A percentile compares a stretch with the other conserved stretches of the same genome.
phyloP scores from a whole-genome alignment of 2,329 filamentous ascomycete species.

The Penicillium italicum region DNA sequence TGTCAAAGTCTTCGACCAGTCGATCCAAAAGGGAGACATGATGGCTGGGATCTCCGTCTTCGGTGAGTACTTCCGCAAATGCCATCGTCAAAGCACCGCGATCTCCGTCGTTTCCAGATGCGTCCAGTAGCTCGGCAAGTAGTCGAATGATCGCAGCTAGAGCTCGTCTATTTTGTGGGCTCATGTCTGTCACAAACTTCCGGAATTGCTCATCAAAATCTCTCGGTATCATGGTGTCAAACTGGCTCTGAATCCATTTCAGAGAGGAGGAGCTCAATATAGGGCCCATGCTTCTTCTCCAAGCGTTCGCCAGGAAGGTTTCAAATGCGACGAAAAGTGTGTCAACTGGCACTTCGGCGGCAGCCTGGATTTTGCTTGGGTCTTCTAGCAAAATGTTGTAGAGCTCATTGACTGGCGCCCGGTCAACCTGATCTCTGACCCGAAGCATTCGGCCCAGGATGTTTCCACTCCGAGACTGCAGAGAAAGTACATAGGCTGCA shows the following conservation, averaged over 20 bases:
- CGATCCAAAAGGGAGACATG: constrained; percentile 87
- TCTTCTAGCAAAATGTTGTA: constrained; percentile 86
- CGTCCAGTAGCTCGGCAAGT: constrained; percentile 80
- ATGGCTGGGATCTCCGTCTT: constrained; percentile 70
- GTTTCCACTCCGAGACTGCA: constrained; percentile 82
- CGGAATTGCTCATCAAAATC: constrained; percentile 57
- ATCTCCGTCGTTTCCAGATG: constrained; percentile 86
- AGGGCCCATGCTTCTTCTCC: constrained; percentile 82
- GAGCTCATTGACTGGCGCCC: constrained; percentile 78
- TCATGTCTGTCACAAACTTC: constrained; percentile 50
- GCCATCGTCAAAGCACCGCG: constrained; percentile 81
- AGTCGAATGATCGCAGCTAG: constrained; percentile 81
- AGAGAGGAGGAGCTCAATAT: constrained; percentile 71
- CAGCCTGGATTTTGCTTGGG: constrained; percentile 70
- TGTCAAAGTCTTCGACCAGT: constrained; percentile 82
- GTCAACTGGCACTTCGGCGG: constrained; percentile 73
- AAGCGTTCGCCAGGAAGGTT: constrained; percentile 83
- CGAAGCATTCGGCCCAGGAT: constrained; percentile 75
- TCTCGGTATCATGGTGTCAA: constrained; percentile 41
- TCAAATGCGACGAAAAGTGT: constrained; percentile 89
- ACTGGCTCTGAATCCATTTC: constrained; percentile 63
- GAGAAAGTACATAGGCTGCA: constrained; percentile 73
- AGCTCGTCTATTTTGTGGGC: constrained; percentile 64
- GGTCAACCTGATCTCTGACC: constrained; percentile 66
- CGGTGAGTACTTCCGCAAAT: constrained; percentile 81